Percentiles rank a stretch among this genome's conserved stretches.
These are phyloP conservation scores for Neoascochyta sp. DNA, from an alignment of 2,329 filamentous ascomycete genomes.

Conservation along the genomic window DNA sequence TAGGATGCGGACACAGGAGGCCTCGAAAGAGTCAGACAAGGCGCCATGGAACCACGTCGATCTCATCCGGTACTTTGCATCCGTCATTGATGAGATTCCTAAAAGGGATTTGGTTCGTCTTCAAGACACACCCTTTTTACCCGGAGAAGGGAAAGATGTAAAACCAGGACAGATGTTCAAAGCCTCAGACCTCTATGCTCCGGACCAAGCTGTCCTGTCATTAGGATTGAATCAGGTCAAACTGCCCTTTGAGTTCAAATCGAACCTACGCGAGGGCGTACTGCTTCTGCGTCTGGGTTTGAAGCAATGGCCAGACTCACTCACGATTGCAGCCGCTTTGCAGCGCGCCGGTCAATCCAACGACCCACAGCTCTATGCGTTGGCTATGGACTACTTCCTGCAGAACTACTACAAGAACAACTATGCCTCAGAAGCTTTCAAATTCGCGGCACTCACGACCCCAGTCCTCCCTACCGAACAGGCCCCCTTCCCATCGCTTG, in stretches of 20 bases:
- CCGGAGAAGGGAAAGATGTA: slow-evolving; percentile 52
- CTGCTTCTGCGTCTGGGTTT: slow-evolving; percentile 74
- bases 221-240: slow-evolving; percentile 52
- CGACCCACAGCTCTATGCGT: slow-evolving; percentile 57
- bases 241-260: slow-evolving; percentile 70
- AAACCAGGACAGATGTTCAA: slow-evolving; percentile 34
- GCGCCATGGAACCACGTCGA: slow-evolving; percentile 86
- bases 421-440: slow-evolving; percentile 61
- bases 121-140: slow-evolving; percentile 74
- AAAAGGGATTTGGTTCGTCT: slow-evolving; percentile 74
- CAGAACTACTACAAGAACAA: slow-evolving; percentile 72
- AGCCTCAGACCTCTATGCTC: slow-evolving; percentile 36
- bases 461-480: slow-evolving; percentile 67
- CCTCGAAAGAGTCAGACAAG: slow-evolving; percentile 47
- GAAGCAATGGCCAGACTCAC: slow-evolving; percentile 64
- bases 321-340: slow-evolving; percentile 77
- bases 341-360: slow-evolving; percentile 54
- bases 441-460: slow-evolving; percentile 44
- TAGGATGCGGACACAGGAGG: slow-evolving; percentile 65
- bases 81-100: slow-evolving; percentile 86
- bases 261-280: slow-evolving; percentile 57
- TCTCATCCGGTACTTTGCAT: slow-evolving; percentile 88
- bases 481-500: slow-evolving; percentile 58
- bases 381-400: slow-evolving; percentile 77
- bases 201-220: slow-evolving; percentile 29